A percentile compares a stretch with the other conserved stretches of the same genome.
Evolutionary conservation across 2,329 filamentous ascomycete genomes (phyloP).

Genomic region (Akanthomyces lecanii): DNA sequence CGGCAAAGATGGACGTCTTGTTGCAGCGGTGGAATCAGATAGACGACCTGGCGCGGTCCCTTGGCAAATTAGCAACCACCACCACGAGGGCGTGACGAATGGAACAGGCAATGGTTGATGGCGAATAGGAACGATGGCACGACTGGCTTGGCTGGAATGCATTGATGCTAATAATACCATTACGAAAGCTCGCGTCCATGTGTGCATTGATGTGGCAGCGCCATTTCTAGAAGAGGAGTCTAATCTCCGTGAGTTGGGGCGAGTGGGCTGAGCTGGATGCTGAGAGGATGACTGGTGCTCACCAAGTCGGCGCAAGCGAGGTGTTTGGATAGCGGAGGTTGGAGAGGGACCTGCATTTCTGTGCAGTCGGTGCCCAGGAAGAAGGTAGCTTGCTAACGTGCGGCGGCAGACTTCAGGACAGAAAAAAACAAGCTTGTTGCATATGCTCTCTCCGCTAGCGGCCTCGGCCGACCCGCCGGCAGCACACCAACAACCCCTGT

Average conservation of each 20-base stretch:
- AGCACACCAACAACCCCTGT: not conserved
- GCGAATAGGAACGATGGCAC: not conserved
- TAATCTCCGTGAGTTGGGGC: constrained; percentile 16
- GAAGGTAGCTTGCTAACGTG: constrained; percentile 11
- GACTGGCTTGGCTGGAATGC: constrained; percentile 1
- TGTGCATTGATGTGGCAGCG: constrained; percentile 9
- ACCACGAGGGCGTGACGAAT: not conserved
- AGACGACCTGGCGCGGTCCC: not conserved
- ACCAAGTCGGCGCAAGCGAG: not conserved
- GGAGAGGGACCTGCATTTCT: not conserved
- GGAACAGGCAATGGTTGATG: not conserved
- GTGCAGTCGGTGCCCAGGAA: not conserved
- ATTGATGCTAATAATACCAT: not conserved
- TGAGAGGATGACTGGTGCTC: not conserved
- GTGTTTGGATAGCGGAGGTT: constrained; percentile 16
- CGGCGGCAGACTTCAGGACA: not conserved
- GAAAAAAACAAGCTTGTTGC: constrained; percentile 2
- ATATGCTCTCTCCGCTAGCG: constrained; percentile 9
- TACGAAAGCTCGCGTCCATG: not conserved
- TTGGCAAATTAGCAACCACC: no score
- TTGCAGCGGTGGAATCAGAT: not conserved
- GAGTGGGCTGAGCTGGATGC: not conserved
- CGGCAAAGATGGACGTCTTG: not conserved
- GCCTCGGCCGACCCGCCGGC: constrained; percentile 20
- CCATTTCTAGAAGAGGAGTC: constrained; percentile 14